Conservation (phyloP, 2,329 filamentous ascomycete genomes). For the Zasmidium angulare region DNA sequence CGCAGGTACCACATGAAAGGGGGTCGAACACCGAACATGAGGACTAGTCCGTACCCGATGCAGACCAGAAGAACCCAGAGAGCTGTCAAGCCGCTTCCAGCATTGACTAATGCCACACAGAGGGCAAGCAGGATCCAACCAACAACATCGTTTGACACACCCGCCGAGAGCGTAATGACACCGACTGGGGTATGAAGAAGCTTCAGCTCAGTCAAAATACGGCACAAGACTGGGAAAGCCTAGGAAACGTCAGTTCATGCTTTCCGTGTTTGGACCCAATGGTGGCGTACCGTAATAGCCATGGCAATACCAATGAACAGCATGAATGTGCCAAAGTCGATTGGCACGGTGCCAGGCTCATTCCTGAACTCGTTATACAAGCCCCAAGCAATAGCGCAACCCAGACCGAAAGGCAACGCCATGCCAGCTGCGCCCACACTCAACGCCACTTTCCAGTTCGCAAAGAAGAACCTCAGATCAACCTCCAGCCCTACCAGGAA, state of each 20-base stretch:
- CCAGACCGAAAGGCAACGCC: slow-evolving; percentile 78
- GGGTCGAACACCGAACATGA: slow-evolving; percentile 72
- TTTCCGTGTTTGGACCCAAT: neutral
- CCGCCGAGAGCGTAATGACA: slow-evolving; percentile 83
- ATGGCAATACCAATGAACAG: slow-evolving; percentile 91
- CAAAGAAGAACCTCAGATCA: slow-evolving; percentile 72
- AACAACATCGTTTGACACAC: slow-evolving; percentile 87
- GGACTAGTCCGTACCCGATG: slow-evolving; percentile 72
- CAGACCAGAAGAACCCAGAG: slow-evolving; percentile 79
- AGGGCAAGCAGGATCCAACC: slow-evolving; percentile 92
- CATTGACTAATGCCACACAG: slow-evolving; percentile 90
- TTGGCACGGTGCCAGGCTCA: slow-evolving; percentile 56
- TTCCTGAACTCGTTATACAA: slow-evolving; percentile 71
- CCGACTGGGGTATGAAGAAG: slow-evolving; percentile 80
- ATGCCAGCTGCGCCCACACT: slow-evolving; percentile 79
- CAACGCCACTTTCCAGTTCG: slow-evolving; percentile 77
- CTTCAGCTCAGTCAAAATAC: slow-evolving; percentile 89
- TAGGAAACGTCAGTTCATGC: slow-evolving; percentile 28
- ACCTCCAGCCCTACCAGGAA: slow-evolving; percentile 88
- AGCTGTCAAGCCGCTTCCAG: slow-evolving; percentile 75
- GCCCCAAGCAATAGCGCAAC: slow-evolving; percentile 77
- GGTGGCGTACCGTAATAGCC: slow-evolving; percentile 71
- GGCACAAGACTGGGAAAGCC: slow-evolving; percentile 85
- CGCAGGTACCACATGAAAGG: slow-evolving; percentile 72
- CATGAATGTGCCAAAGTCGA: slow-evolving; percentile 63